phyloP scores from a whole-genome alignment of 129 eudicot species.

The Pittosporum tobira region DNA sequence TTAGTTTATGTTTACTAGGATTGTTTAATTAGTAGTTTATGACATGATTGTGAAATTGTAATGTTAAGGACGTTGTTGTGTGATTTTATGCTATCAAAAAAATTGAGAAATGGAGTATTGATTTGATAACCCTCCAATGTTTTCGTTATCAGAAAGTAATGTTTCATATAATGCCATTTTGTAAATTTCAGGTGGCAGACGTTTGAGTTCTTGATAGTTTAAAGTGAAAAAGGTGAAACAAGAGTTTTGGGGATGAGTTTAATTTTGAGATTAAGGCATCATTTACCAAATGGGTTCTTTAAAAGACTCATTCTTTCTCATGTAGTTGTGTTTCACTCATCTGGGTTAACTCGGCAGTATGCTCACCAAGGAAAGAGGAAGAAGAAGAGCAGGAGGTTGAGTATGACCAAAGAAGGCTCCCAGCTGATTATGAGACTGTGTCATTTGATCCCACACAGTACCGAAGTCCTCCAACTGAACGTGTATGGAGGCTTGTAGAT shows the following conservation, averaged over 20 bases:
- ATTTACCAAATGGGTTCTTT: conserved; percentile 33
- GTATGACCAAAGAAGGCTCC: conserved; percentile 75
- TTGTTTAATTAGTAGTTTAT: no score
- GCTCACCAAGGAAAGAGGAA: conserved; percentile 49
- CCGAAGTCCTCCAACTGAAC: conserved; percentile 86
- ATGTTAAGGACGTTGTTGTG: no score
- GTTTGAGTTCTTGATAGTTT: conserved; percentile 3
- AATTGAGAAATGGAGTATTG: no score
- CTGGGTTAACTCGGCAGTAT: conserved; percentile 25
- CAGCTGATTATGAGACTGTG: conserved; percentile 84
- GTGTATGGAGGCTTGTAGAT: conserved; percentile 87
- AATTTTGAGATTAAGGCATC: conserved; percentile 37
- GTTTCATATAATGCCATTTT: no score
- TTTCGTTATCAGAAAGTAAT: no score
- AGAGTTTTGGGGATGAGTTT: conserved; percentile 40
- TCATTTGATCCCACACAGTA: conserved; percentile 78
- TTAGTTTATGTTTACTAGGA: no score
- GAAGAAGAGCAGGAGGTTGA: conserved; percentile 59
- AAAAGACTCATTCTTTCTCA: conserved; percentile 23
- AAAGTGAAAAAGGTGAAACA: neutral
- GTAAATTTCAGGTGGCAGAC: no score
- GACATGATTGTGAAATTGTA: no score
- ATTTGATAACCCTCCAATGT: no score
- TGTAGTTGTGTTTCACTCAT: conserved; percentile 18
- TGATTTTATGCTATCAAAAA: no score